A percentile compares a stretch with the other conserved stretches of the same genome.
These are phyloP conservation scores for Lentinula sp. DNA, from an alignment of 768 basidiomycete species.

Conservation along the genomic window DNA sequence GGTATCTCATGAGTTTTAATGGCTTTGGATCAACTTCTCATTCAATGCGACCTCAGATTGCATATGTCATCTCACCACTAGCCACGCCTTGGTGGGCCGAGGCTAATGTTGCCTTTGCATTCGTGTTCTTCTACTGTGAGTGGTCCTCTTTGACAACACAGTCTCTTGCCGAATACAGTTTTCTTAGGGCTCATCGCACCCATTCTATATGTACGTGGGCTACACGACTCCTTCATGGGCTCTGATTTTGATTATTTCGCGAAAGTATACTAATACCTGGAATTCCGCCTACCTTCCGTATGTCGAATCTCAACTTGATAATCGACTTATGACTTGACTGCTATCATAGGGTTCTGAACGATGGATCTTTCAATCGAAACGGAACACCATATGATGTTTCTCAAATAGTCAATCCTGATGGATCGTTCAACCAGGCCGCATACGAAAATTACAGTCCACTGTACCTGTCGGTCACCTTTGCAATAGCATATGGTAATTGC, in stretches of 20 bases:
- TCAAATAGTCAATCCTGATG: conserved; percentile 45
- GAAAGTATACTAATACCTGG: conserved; percentile 60
- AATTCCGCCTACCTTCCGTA: conserved; percentile 50
- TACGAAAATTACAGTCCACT: conserved; percentile 58
- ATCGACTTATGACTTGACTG: neutral
- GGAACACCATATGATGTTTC: conserved; percentile 53
- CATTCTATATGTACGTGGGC: conserved; percentile 25
- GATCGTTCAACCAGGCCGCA: conserved; percentile 47
- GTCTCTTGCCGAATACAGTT: neutral
- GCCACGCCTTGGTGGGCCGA: conserved; percentile 83
- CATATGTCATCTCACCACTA: conserved; percentile 65
- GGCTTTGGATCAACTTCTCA: neutral
- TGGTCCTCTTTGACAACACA: conserved; percentile 1
- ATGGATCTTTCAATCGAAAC: conserved; percentile 59
- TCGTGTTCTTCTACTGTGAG: conserved; percentile 64
- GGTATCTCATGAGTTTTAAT: conserved; percentile 30
- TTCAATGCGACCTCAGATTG: conserved; percentile 28
- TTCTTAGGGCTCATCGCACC: conserved; percentile 27
- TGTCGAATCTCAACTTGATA: conserved; percentile 13
- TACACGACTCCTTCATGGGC: neutral
- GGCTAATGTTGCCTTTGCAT: conserved; percentile 58
- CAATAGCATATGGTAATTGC: conserved; percentile 74
- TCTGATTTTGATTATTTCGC: neutral
- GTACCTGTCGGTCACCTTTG: conserved; percentile 65
- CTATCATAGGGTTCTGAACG: conserved; percentile 1